Evolutionary conservation across 1,139 yeast genomes (phyloP).

Genomic region (Candida sp.): DNA sequence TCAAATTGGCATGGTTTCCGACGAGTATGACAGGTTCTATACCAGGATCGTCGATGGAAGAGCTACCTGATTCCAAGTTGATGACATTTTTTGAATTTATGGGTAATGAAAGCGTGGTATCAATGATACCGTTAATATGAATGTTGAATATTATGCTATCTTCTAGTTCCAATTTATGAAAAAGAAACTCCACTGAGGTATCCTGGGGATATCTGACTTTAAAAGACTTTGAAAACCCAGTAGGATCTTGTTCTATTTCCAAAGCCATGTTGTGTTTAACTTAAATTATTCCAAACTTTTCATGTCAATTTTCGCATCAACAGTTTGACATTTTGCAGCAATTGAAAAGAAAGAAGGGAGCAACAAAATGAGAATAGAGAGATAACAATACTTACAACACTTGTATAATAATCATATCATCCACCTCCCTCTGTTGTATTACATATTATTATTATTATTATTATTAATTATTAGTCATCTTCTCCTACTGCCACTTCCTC

Average conservation of each 20-base stretch:
- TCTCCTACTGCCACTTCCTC: no score
- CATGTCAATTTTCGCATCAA: neutral
- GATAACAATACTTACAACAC: no score
- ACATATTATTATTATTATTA: no score
- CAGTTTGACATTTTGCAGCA: neutral
- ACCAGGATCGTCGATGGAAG: conserved; percentile 16
- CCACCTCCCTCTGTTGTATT: no score
- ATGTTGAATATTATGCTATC: conserved; percentile 36
- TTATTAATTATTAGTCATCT: no score
- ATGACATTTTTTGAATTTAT: conserved; percentile 31
- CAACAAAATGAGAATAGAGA: no score
- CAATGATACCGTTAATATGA: conserved; percentile 35
- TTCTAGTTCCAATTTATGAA: conserved; percentile 33
- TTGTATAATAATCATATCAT: no score
- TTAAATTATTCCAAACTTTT: neutral
- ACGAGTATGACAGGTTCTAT: conserved; percentile 38
- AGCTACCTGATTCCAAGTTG: conserved; percentile 14
- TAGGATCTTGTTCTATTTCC: conserved; percentile 14
- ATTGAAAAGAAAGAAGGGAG: neutral
- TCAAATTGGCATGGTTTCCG: conserved; percentile 39
- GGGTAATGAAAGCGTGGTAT: conserved; percentile 41
- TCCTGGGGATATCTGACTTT: conserved; percentile 13
- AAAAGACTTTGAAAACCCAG: conserved; percentile 18
- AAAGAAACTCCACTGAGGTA: conserved; percentile 17
- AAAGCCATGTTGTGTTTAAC: no score